These are phyloP conservation scores for Quercus tomentella DNA, from an alignment of 331 rosid species.

Conservation along the genomic window DNA sequence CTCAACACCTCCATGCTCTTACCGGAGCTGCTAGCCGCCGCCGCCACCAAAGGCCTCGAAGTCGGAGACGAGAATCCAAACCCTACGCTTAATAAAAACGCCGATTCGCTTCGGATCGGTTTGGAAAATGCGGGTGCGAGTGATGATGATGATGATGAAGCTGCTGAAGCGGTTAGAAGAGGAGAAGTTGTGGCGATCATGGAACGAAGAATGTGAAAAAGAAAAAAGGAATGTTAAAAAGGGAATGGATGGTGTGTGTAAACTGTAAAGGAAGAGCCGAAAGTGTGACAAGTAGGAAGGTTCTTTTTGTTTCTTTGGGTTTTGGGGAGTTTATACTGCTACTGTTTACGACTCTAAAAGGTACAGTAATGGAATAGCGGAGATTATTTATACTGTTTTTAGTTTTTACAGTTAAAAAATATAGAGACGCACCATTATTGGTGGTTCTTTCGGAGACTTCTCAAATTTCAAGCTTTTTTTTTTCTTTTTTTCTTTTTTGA, in stretches of 20 bases:
- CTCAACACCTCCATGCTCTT: constrained; percentile 43
- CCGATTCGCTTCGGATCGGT: not conserved
- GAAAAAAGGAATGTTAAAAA: not conserved
- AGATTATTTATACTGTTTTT: too few relatives aligned
- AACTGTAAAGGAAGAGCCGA: not conserved
- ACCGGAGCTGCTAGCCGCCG: not conserved
- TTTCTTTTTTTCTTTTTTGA: too few relatives aligned
- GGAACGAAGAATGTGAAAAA: not conserved
- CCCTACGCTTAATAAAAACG: constrained; percentile 21
- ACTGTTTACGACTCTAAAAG: not conserved
- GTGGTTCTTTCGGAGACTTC: too few relatives aligned
- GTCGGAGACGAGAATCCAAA: constrained; percentile 1
- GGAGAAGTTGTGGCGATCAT: constrained; percentile 40
- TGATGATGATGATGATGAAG: not conserved
- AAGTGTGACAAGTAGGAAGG: not conserved
- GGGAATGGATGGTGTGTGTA: too few relatives aligned
- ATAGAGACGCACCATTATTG: too few relatives aligned
- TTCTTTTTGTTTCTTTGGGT: not conserved
- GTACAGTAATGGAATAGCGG: not conserved
- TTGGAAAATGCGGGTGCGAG: not conserved
- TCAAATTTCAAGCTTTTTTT: too few relatives aligned
- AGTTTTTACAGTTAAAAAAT: too few relatives aligned
- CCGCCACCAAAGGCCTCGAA: constrained; percentile 9
- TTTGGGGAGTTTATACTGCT: not conserved
- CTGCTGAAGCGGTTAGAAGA: constrained; percentile 7